Conservation (phyloP, 768 basidiomycete species). For the Tephrocybe rancida region DNA sequence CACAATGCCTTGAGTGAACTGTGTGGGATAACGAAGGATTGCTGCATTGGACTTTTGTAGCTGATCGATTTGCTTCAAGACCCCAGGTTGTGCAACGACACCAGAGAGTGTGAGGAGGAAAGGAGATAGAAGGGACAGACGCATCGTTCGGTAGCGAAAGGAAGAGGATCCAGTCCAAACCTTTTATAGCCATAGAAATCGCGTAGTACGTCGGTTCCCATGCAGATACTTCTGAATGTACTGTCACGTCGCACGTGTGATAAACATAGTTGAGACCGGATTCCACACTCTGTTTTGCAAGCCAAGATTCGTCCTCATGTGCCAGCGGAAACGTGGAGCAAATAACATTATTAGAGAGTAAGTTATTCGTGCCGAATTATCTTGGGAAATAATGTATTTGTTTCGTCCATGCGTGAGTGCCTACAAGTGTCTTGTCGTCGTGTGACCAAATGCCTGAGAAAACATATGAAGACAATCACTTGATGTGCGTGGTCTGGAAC, state of each 20-base stretch:
- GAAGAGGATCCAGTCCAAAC: background rate
- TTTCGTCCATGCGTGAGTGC: background rate
- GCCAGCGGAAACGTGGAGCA: background rate
- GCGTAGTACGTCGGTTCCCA: background rate
- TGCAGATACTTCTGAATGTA: background rate
- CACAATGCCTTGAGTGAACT: constrained; percentile 48
- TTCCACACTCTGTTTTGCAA: no score
- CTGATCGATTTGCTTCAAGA: constrained; percentile 16
- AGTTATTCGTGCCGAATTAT: constrained; percentile 1
- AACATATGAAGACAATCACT: background rate
- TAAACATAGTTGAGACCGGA: background rate
- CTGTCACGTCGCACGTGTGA: background rate
- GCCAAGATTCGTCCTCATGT: background rate
- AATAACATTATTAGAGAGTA: constrained; percentile 3
- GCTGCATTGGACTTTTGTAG: constrained; percentile 38
- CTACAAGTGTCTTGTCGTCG: background rate
- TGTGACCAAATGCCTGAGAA: background rate
- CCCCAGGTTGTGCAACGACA: constrained; percentile 11
- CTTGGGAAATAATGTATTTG: constrained; percentile 8
- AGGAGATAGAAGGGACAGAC: constrained; percentile 2
- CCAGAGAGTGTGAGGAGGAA: background rate
- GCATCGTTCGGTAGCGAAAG: constrained; percentile 3
- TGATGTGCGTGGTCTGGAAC: background rate
- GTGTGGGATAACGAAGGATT: constrained; percentile 45
- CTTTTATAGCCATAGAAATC: background rate